Percentiles rank a stretch among this genome's conserved stretches.
These are phyloP conservation scores for Oryza nivara DNA, from an alignment of 176 grass and related monocot genomes.

Conservation along the genomic window DNA sequence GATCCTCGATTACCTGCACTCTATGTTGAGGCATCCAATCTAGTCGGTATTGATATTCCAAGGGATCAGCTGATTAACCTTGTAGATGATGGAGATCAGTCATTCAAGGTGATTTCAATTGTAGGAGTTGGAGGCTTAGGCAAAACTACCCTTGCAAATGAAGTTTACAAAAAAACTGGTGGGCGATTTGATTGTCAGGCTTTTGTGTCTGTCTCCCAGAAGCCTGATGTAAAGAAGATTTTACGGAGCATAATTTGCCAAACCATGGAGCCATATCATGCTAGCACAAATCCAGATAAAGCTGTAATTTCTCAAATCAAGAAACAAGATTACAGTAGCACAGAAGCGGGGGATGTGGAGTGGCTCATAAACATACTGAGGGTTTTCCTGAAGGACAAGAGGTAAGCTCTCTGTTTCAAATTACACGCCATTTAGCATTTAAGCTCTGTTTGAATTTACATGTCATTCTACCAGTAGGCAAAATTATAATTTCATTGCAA, in stretches of 20 bases:
- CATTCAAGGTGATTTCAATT: slow-evolving; percentile 12
- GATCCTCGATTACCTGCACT: slow-evolving; percentile 21
- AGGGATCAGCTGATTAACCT: background rate
- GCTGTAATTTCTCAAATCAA: slow-evolving; percentile 25
- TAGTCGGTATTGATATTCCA: background rate
- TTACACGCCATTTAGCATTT: background rate
- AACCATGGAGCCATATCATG: background rate
- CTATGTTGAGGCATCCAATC: background rate
- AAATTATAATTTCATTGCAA: background rate
- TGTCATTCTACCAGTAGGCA: background rate
- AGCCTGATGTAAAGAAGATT: slow-evolving; percentile 29
- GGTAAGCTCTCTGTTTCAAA: background rate
- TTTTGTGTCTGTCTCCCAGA: slow-evolving; percentile 28
- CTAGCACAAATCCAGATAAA: background rate
- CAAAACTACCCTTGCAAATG: slow-evolving; percentile 19
- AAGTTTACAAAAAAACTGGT: slow-evolving; percentile 1
- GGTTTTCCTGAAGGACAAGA: slow-evolving; percentile 27
- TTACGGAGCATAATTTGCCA: slow-evolving; percentile 12
- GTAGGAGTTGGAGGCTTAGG: slow-evolving; percentile 14
- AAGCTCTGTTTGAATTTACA: background rate
- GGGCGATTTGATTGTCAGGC: background rate
- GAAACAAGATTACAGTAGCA: background rate
- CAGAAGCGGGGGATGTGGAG: background rate
- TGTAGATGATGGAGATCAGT: background rate
- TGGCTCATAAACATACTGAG: slow-evolving; percentile 21